Evolutionary conservation across 768 basidiomycete genomes (phyloP), one percentile per base, ranked within the genome.

Genomic region (Neoboletus magnificus): DNA sequence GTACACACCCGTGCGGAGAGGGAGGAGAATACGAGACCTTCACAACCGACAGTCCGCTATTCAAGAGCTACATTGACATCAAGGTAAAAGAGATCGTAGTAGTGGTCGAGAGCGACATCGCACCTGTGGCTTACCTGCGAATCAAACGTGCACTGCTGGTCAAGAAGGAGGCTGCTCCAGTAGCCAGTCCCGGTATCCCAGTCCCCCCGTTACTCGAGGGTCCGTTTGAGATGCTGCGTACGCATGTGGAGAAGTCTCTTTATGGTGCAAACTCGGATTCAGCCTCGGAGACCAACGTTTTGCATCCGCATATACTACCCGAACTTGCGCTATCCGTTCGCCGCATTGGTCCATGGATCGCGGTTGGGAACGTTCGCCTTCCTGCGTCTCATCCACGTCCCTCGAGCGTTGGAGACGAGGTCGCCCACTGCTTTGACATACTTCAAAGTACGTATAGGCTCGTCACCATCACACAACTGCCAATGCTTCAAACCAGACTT

Each of bases 21-120:
- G 97, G 97, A 2, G 97, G 97, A 2, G 97, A 99, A 74, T 99
- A 98, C 71, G 97, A 99, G 69, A 91, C 88, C 0, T 76, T 98
- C 54, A 98, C 96, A 1, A 75, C 94, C 13, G 91, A 97, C 61
- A 90, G 89, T 57, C 91, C 95, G 0, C 66, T 96, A 13, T 98
- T 95, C 81, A 91, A 91, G 61, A 79, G 80, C 37, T 77, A 80
- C 11, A 87, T 99, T 35, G 67, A 74, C 8, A 68, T 98, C 86
- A 77, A 73, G 33, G 82, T 85, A 43, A 79, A 80, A 1, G 86
- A 92, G 61, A 82, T 81, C 0, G 84, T 95, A 39, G 82, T 90
- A 41, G 87, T 89, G 62, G 85, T 87, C 7, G 86, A 89, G 71
- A 89, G 78, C 55, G 87, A 85, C 65, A 88, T 95, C 65, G 91